Conservation (phyloP, 2,329 filamentous ascomycete species). For the Dactylellina parvicollis region DNA sequence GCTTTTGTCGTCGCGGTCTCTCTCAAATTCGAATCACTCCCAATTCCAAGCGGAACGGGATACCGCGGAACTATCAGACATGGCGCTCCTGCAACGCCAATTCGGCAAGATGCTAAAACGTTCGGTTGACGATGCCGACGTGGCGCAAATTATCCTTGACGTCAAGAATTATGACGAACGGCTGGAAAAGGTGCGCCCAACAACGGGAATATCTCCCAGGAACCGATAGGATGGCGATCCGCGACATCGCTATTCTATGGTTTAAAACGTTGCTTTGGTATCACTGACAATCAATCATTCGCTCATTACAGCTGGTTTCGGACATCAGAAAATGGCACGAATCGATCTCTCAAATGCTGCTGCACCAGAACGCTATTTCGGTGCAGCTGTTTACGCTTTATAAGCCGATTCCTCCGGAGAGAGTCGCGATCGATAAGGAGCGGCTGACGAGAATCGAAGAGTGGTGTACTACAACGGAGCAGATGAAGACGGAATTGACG, state of each 20-base stretch:
- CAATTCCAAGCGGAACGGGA: not conserved
- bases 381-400: conserved; percentile 24
- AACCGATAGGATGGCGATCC: not conserved
- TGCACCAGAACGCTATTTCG: conserved; percentile 44
- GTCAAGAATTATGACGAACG: conserved; percentile 52
- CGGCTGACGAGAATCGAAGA: conserved; percentile 36
- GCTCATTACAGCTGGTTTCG: conserved; percentile 27
- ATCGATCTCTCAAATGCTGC: conserved; percentile 33
- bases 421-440: conserved; percentile 32
- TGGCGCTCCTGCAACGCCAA: conserved; percentile 36
- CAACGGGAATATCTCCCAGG: not conserved
- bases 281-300: not conserved
- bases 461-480: conserved; percentile 6
- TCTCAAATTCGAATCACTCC: too few relatives aligned
- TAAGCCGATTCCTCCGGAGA: conserved; percentile 34
- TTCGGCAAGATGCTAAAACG: conserved; percentile 51
- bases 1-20: too few relatives aligned
- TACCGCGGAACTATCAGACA: too few relatives aligned
- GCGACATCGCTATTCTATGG: too few relatives aligned
- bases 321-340: conserved; percentile 42
- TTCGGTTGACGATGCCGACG: conserved; percentile 49
- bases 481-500: conserved; percentile 49
- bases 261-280: not conserved
- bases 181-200: conserved; percentile 32
- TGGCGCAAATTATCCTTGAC: conserved; percentile 47